Percentiles rank a stretch among this genome's conserved stretches.
Evolutionary conservation across 2,329 filamentous ascomycete genomes (phyloP).

Genomic region (Beauveria pseudobassiana): DNA sequence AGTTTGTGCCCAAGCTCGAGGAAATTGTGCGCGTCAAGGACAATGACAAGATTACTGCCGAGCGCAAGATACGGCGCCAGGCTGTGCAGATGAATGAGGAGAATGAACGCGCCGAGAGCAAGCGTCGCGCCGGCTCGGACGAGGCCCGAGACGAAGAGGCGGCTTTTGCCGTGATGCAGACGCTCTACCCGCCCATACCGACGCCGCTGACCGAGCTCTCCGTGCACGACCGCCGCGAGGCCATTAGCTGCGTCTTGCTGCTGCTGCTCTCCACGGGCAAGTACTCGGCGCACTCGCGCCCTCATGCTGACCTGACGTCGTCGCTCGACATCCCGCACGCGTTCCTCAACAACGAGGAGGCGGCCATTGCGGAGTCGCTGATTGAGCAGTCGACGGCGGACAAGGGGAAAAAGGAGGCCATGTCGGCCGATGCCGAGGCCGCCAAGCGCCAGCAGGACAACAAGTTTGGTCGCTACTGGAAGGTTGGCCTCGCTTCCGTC

Average conservation of each 20-base stretch:
- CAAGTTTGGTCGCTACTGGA: conserved; percentile 69
- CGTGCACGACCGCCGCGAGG: conserved; percentile 50
- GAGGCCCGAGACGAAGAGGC: conserved; percentile 26
- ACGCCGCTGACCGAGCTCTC: conserved; percentile 50
- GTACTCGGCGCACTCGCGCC: conserved; percentile 64
- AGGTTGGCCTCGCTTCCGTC: conserved; percentile 81
- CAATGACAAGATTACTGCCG: conserved; percentile 37
- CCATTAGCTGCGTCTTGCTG: conserved; percentile 63
- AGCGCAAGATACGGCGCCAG: conserved; percentile 38
- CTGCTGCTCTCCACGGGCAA: conserved; percentile 64
- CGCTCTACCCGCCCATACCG: conserved; percentile 45
- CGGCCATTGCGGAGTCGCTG: conserved; percentile 66
- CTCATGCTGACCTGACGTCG: conserved; percentile 62
- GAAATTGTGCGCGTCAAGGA: conserved; percentile 54
- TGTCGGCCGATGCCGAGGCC: conserved; percentile 71
- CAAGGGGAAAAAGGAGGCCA: conserved; percentile 33
- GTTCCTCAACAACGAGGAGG: conserved; percentile 62
- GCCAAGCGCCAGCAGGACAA: conserved; percentile 66
- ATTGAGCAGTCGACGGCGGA: conserved; percentile 53
- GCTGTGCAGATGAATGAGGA: conserved; percentile 30
- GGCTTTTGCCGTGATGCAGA: conserved; percentile 39
- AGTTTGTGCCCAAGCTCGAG: conserved; percentile 61
- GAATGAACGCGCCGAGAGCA: conserved; percentile 28
- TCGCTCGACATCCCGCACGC: conserved; percentile 55
- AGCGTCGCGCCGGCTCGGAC: conserved; percentile 29